Evolutionary conservation across 495 filamentous ascomycete species (phyloP), one percentile per base, ranked within the genome.

Genomic region (Sordaria brevicollis): DNA sequence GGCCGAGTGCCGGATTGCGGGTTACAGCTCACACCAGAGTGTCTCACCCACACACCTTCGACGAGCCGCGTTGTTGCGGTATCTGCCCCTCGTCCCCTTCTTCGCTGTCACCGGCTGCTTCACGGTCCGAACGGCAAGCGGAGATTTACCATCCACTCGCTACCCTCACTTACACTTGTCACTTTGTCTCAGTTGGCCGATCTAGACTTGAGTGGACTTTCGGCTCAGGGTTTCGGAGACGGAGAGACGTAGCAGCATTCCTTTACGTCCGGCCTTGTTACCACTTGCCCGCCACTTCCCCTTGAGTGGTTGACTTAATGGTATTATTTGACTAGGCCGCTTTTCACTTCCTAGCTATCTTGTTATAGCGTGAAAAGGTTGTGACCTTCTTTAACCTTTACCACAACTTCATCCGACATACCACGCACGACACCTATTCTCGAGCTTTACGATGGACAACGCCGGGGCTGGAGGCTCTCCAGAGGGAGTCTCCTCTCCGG

Each of bases 371-470:
- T 57, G 2, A 29, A 57, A 57, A 11, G 15, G 49, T 7, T 2
- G 10, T 19, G 5, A 29, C 21, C 49, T 57, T 7, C 49, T 15
- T 5, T 5, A 29, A 29, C 5, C 1, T 2, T 29, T 57, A 15
- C 21, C 4, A 25, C 43, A 29, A 15, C 15, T 25, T 54, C 21
- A 3, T 54, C 19, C 43, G 43, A 57, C 43, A 57, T 1, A 29
- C 29, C 21, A 11, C 11, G 15, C 15, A 29, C 43, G 11, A 29
- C 10, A 15, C 21, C 49, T 5, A 29, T 57, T 15, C 1, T 25
- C 1, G 49, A 57, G 49, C 49, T 57, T 57, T 57, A 7, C 39
- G 25, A 73, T 73, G 72, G 70, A 73, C 21, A 68, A 31, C 25
- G 21, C 35, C 33, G 65, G 65, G 38, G n/a, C 21, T 31, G 57